Conservation (phyloP, 257 asterid species). For the Eustoma russellianum region DNA sequence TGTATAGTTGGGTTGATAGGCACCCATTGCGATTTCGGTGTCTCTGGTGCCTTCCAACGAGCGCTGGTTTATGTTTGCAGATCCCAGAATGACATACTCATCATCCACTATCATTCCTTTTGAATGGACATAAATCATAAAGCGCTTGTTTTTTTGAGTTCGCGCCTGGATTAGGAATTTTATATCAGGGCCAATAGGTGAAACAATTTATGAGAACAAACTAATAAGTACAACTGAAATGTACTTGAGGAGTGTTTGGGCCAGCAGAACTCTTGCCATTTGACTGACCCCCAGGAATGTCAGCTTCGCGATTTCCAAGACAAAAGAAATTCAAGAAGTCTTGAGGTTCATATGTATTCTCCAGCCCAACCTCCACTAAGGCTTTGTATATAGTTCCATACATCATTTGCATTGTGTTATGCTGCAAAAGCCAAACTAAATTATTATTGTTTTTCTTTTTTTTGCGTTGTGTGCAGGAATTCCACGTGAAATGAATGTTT, state of each 20-base stretch:
- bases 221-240: background rate
- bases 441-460: no score
- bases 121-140: constrained; percentile 94
- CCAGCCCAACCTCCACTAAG: constrained; percentile 64
- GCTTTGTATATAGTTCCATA: constrained; percentile 72
- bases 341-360: constrained; percentile 60
- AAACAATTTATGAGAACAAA: background rate
- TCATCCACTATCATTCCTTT: constrained; percentile 98
- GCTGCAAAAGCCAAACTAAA: constrained; percentile 28
- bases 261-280: constrained; percentile 17
- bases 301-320: constrained; percentile 81
- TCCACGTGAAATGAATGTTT: no score
- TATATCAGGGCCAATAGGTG: background rate
- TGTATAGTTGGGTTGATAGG: constrained; percentile 76
- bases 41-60: constrained; percentile 86
- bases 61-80: constrained; percentile 94
- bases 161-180: constrained; percentile 35
- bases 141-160: constrained; percentile 46
- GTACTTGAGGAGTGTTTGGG: constrained; percentile 52
- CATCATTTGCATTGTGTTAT: constrained; percentile 98
- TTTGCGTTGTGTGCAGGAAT: no score
- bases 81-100: constrained; percentile 71
- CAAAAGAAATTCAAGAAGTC: constrained; percentile 87
- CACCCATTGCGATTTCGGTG: constrained; percentile 90
- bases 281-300: background rate